Evolutionary conservation across 2,329 filamentous ascomycete genomes (phyloP), one percentile per base, ranked within the genome.

Genomic region (Fusarium verticillioides): DNA sequence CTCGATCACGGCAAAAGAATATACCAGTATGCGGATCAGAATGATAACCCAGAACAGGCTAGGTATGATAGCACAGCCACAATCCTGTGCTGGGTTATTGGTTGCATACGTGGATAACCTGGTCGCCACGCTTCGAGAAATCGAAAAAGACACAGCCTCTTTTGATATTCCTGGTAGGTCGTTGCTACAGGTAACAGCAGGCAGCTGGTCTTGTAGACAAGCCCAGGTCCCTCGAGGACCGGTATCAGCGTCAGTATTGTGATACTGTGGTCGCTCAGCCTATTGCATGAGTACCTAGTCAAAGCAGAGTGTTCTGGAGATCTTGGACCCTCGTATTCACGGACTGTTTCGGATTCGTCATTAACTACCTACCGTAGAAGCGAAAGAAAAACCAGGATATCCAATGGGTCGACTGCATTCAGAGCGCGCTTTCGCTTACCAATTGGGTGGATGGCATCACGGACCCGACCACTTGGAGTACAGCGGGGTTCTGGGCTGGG

Each of bases 131-230:
- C 52, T 69, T 57, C 43, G n/a, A 69, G 43, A 69, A 69, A 32
- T 69, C 50, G 59, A 69, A 56, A 69, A 64, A 56, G 52, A 52
- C 66, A 69, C 50, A 69, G 66, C 65, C 66, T 54, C 36, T 37
- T 30, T 30, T 47, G 18, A 62, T 61, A 23, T 64, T 53, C 28
- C 23, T 37, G 23, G 26, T 30, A 44, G 47, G 57, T 57, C 26
- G 52, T 71, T 60, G 42, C 56, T 60, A 28, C 19, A 30, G 30
- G 30, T 30, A 30, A 30, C 30, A 47, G 44, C 13, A 63, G 68
- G 72, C 54, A 72, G 69, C 56, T 69, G 67, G 56, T 74, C 52
- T 58, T 32, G 32, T 23, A 32, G 53, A 44, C 36, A 57, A 67
- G 43, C 43, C 23, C 26, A 46, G 56, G n/a, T 36, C 28, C n/a